Percentiles rank a stretch among this genome's conserved stretches.
Conservation (phyloP, 192 early-diverging fungal genomes). For the Backusella psychrophila region DNA sequence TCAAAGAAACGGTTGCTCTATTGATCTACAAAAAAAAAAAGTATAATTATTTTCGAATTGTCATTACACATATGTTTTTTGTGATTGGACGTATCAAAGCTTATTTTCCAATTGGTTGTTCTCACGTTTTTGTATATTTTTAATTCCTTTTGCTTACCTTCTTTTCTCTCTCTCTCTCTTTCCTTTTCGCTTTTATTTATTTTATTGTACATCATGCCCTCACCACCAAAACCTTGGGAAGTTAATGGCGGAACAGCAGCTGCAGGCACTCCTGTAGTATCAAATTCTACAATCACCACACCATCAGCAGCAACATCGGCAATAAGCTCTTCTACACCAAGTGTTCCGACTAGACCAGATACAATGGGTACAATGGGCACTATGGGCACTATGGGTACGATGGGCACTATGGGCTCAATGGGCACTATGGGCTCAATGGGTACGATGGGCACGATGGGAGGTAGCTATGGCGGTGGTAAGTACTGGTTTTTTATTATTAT, state of each 20-base stretch:
- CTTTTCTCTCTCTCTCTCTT: not conserved
- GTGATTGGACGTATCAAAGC: not conserved
- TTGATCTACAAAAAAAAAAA: too few relatives aligned
- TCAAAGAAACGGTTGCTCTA: too few relatives aligned
- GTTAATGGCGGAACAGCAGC: conserved; percentile 39
- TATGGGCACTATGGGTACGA: not conserved
- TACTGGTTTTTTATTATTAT: not conserved
- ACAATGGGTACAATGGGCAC: not conserved
- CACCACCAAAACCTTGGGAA: conserved; percentile 79
- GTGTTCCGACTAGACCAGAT: conserved; percentile 41
- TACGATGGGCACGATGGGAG: not conserved
- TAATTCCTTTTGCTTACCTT: not conserved
- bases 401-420: not conserved
- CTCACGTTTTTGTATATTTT: not conserved
- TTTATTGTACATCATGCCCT: conserved; percentile 33
- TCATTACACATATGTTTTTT: not conserved
- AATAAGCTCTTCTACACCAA: conserved; percentile 21
- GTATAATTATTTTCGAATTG: not conserved
- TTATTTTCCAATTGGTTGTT: not conserved
- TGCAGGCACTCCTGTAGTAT: conserved; percentile 43
- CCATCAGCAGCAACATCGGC: not conserved
- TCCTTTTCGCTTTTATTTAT: not conserved
- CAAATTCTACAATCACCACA: conserved; percentile 24
- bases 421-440: not conserved
- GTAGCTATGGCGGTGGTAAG: not conserved